Percentiles rank a stretch among this genome's conserved stretches.
These are phyloP conservation scores for Cercospora sp. DNA, from an alignment of 2,329 filamentous ascomycete genomes.

Conservation along the genomic window DNA sequence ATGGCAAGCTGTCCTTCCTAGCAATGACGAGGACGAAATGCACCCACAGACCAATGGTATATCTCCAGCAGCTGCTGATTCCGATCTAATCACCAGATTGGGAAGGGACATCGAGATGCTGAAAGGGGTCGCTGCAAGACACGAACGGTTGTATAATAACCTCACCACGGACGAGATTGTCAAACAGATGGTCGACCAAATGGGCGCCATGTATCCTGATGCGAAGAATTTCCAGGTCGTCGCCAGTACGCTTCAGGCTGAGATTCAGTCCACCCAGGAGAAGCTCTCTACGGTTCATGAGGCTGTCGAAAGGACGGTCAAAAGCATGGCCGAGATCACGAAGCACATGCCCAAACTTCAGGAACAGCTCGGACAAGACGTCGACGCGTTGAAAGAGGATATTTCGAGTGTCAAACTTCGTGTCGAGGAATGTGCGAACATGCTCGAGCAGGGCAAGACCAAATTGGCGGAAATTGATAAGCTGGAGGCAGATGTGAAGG, in stretches of 20 bases:
- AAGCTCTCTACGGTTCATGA: background rate
- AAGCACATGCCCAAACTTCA: background rate
- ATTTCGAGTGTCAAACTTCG: background rate
- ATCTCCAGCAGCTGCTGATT: background rate
- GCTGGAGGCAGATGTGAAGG: background rate
- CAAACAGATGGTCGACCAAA: slow-evolving; percentile 16
- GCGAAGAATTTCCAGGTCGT: slow-evolving; percentile 5
- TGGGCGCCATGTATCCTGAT: slow-evolving; percentile 15
- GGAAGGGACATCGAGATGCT: slow-evolving; percentile 7
- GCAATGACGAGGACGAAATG: background rate
- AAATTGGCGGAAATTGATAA: background rate
- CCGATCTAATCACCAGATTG: background rate
- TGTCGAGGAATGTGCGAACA: background rate
- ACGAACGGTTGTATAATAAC: slow-evolving; percentile 13
- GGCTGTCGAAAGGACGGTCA: background rate
- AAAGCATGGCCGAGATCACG: background rate
- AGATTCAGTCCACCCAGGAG: background rate
- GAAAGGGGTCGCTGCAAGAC: background rate
- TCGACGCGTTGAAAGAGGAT: background rate
- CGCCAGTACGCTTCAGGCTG: background rate
- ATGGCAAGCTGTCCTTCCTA: slow-evolving; percentile 7
- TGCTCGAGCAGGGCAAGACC: background rate
- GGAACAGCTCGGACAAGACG: background rate
- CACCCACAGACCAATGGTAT: background rate
- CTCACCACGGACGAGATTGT: slow-evolving; percentile 17